phyloP scores from a whole-genome alignment of 148 eudicot genomes.

The Rhododendron simsii region DNA sequence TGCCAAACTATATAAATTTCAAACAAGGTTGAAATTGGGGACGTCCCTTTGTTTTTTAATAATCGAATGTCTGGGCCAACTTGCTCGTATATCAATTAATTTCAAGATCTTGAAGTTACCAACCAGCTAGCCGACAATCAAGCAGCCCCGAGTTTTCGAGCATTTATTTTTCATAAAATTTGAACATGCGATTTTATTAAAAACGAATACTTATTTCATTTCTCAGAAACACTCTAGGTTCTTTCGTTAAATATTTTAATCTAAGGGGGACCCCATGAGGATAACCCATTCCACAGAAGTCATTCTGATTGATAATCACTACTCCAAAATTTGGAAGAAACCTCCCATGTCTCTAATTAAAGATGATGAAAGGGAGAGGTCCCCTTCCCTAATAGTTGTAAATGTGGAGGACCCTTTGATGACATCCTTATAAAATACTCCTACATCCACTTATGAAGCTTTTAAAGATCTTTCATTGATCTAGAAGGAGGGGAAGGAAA shows the following conservation, averaged over 20 bases:
- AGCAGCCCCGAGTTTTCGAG: background rate
- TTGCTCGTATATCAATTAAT: too few species aligned
- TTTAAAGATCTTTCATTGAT: background rate
- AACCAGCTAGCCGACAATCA: too few species aligned
- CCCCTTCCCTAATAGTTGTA: background rate
- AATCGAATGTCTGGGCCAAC: background rate
- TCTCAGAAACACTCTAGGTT: fast-evolving
- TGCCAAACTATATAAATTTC: background rate
- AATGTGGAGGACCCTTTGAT: background rate
- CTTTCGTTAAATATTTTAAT: background rate
- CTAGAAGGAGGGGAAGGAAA: background rate
- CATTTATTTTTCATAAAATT: too few species aligned
- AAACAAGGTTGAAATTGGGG: background rate
- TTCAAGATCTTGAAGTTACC: too few species aligned
- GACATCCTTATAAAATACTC: background rate
- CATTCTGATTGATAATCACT: background rate
- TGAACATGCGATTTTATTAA: too few species aligned
- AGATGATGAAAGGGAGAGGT: constrained; percentile 23
- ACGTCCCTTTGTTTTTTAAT: background rate
- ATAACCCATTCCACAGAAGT: background rate
- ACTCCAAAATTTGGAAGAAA: background rate
- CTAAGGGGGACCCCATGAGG: background rate
- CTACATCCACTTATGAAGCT: background rate
- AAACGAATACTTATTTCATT: too few species aligned
- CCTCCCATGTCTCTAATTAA: background rate